A percentile compares a stretch with the other conserved stretches of the same genome.
Conservation (phyloP, 495 filamentous ascomycete genomes). For the Penicillium fimorum region DNA sequence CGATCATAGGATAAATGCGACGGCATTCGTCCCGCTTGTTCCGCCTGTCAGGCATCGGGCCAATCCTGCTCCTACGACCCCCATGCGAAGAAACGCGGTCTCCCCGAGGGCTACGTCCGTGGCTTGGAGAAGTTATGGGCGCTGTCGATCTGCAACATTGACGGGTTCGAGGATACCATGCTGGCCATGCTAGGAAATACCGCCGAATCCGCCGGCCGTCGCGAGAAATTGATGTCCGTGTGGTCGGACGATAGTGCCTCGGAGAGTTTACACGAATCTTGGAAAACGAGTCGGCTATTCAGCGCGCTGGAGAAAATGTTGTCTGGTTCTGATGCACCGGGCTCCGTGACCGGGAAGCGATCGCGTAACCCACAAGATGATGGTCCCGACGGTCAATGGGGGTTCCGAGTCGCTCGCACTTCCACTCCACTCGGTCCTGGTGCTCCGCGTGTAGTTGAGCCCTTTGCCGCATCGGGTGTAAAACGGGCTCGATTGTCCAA, state of each 20-base stretch:
- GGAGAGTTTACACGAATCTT: slow-evolving; percentile 55
- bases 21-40: slow-evolving; percentile 61
- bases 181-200: slow-evolving; percentile 42
- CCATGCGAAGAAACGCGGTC: slow-evolving; percentile 66
- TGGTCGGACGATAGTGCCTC: slow-evolving; percentile 52
- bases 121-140: slow-evolving; percentile 48
- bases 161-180: slow-evolving; percentile 51
- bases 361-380: slow-evolving; percentile 37
- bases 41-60: slow-evolving; percentile 59
- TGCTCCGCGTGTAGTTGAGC: slow-evolving; percentile 34
- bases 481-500: slow-evolving; percentile 34
- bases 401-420: slow-evolving; percentile 35
- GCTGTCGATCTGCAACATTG: slow-evolving; percentile 46
- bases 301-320: slow-evolving; percentile 55
- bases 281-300: slow-evolving; percentile 56
- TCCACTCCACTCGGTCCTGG: slow-evolving; percentile 31
- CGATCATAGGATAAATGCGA: slow-evolving; percentile 61
- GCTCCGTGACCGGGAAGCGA: slow-evolving; percentile 34
- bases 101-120: slow-evolving; percentile 50
- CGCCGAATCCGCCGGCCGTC: slow-evolving; percentile 34
- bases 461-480: slow-evolving; percentile 21
- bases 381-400: slow-evolving; percentile 31
- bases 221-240: slow-evolving; percentile 36
- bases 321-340: slow-evolving; percentile 36
- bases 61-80: slow-evolving; percentile 66